A percentile compares a stretch with the other conserved stretches of the same genome.
phyloP scores from a whole-genome alignment of 2,329 filamentous ascomycete species.

The Cladosporium sp. region DNA sequence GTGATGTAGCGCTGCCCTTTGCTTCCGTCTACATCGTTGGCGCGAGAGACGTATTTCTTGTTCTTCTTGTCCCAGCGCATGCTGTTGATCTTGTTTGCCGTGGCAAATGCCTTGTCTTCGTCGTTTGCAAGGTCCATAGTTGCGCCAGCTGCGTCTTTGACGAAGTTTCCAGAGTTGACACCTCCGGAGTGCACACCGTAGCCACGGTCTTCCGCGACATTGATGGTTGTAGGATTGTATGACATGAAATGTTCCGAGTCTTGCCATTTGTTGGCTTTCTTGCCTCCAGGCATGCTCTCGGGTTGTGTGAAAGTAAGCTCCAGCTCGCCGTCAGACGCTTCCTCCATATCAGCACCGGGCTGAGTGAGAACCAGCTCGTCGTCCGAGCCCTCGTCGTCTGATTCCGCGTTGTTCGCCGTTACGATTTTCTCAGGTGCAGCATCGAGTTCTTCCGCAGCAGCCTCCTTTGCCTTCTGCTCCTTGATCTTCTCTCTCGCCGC shows the following conservation, averaged over 20 bases:
- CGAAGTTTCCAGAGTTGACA: constrained; percentile 63
- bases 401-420: constrained; percentile 28
- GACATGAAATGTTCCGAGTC: constrained; percentile 94
- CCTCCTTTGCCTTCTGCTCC: constrained; percentile 32
- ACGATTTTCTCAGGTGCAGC: constrained; percentile 1
- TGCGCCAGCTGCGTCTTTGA: constrained; percentile 76
- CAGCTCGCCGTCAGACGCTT: constrained; percentile 49
- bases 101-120: constrained; percentile 74
- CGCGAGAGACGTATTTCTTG: constrained; percentile 86
- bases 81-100: constrained; percentile 59
- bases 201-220: constrained; percentile 79
- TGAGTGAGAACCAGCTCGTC: constrained; percentile 30
- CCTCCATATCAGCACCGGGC: constrained; percentile 33
- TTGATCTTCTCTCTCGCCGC: constrained; percentile 43
- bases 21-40: constrained; percentile 92
- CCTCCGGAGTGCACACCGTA: constrained; percentile 84
- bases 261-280: constrained; percentile 53
- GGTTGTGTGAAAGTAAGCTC: constrained; percentile 44
- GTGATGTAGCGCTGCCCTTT: constrained; percentile 63
- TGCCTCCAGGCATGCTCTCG: constrained; percentile 13
- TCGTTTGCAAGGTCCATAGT: constrained; percentile 93
- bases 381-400: constrained; percentile 36
- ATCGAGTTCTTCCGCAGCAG: constrained; percentile 8
- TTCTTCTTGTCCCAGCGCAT: constrained; percentile 97
- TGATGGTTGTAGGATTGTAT: constrained; percentile 76